Conservation (phyloP, 345 rosid species). For the Melaleuca quinquenervia region DNA sequence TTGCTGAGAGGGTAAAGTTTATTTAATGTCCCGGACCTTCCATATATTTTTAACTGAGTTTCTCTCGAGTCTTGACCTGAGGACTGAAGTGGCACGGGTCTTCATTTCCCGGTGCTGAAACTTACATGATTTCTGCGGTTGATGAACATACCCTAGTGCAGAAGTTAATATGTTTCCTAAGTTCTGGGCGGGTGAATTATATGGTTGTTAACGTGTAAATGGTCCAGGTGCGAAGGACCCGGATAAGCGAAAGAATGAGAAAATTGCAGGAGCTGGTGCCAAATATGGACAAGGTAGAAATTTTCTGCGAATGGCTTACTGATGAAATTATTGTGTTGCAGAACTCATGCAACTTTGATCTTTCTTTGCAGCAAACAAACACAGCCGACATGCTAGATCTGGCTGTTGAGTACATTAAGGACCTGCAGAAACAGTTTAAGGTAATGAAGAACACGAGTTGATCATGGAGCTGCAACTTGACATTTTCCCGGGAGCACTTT, state of each 20-base stretch:
- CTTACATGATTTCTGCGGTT: not conserved
- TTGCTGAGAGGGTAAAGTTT: constrained; percentile 77
- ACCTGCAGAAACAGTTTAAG: constrained; percentile 78
- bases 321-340: not conserved
- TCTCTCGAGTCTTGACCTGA: not conserved
- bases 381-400: constrained; percentile 94
- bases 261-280: constrained; percentile 96
- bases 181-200: not conserved
- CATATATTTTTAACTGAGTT: not conserved
- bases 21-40: not conserved
- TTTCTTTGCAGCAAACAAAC: constrained; percentile 73
- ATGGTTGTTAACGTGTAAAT: not conserved
- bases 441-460: constrained; percentile 12
- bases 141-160: not conserved
- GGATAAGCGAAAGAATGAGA: constrained; percentile 95
- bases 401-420: constrained; percentile 95
- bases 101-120: not conserved
- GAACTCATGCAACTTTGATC: not conserved
- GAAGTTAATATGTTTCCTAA: not conserved
- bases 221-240: constrained; percentile 82
- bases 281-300: constrained; percentile 87
- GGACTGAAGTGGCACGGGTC: not conserved
- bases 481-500: not conserved
- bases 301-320: not conserved
- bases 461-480: not conserved